Evolutionary conservation across 2,329 filamentous ascomycete genomes (phyloP).

Genomic region (Xylaria digitata): DNA sequence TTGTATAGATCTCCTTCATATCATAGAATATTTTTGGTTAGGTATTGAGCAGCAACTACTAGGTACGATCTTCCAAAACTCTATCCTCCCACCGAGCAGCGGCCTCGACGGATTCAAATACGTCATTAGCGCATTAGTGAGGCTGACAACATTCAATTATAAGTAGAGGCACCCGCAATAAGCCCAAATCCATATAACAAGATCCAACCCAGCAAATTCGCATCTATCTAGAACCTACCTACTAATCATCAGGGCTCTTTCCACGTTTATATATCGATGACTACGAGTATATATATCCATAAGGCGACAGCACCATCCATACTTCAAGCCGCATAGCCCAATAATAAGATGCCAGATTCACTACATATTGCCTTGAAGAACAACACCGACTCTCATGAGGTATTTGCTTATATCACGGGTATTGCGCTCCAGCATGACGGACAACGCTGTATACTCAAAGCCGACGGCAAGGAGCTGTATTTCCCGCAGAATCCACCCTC

Average conservation of each 20-base stretch:
- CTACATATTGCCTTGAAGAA: conserved; percentile 68
- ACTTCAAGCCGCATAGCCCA: conserved; percentile 8
- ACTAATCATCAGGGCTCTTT: too few relatives aligned
- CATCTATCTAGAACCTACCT: conserved; percentile 12
- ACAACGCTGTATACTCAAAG: conserved; percentile 53
- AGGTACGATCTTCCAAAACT: not conserved
- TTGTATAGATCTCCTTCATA: not conserved
- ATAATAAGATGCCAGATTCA: conserved; percentile 53
- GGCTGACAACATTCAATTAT: not conserved
- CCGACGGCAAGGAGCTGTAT: conserved; percentile 64
- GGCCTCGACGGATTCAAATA: conserved; percentile 20
- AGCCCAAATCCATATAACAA: too few relatives aligned
- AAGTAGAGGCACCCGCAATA: too few relatives aligned
- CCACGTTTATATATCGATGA: too few relatives aligned
- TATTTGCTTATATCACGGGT: conserved; percentile 75
- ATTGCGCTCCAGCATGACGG: conserved; percentile 61
- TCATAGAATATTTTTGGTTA: not conserved
- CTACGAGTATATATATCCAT: conserved; percentile 6
- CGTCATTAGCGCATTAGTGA: conserved; percentile 30
- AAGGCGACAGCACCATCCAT: not conserved
- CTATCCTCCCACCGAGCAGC: not conserved
- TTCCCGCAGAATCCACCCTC: conserved; percentile 65
- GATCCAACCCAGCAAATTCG: too few relatives aligned
- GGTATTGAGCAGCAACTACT: not conserved
- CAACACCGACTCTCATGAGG: conserved; percentile 62